Evolutionary conservation across 1,284 basidiomycete species (phyloP).

Genomic region (Heterobasidion irregulare): DNA sequence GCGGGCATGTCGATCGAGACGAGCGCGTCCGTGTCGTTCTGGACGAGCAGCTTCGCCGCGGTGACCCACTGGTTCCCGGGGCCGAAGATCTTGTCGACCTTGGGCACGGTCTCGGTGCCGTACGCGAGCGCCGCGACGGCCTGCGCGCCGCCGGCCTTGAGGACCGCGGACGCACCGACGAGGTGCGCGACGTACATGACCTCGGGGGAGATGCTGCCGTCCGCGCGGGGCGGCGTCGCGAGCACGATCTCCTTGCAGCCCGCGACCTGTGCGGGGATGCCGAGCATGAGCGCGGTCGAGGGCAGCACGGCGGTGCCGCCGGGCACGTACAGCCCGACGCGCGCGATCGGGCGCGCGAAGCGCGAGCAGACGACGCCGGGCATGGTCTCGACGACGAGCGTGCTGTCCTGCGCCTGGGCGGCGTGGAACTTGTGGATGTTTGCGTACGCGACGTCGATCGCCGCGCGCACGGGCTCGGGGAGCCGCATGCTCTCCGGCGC

Average conservation of each 20-base stretch:
- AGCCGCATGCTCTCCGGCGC: constrained; percentile 51
- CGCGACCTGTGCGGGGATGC: constrained; percentile 96
- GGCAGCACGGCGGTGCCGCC: constrained; percentile 96
- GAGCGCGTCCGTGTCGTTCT: constrained; percentile 96
- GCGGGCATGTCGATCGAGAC: constrained; percentile 99
- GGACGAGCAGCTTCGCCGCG: constrained; percentile 98
- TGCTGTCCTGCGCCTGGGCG: constrained; percentile 68
- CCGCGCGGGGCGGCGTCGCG: constrained; percentile 88
- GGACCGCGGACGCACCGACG: constrained; percentile 80
- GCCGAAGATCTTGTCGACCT: constrained; percentile 99
- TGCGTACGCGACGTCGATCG: constrained; percentile 88
- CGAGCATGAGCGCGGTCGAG: constrained; percentile 96
- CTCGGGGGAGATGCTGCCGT: constrained; percentile 89
- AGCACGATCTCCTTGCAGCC: constrained; percentile 90
- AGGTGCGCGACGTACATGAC: constrained; percentile 91
- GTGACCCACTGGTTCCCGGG: constrained; percentile 99
- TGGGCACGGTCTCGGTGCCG: constrained; percentile 92
- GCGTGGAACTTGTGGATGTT: constrained; percentile 91
- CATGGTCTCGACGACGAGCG: constrained; percentile 92
- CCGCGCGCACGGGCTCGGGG: constrained; percentile 58
- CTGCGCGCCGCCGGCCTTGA: constrained; percentile 95
- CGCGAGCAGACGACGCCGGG: constrained; percentile 94
- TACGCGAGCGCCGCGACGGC: constrained; percentile 97
- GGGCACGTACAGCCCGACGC: constrained; percentile 96
- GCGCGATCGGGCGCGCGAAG: constrained; percentile 88